These are phyloP conservation scores for Takashimella koratensis DNA, from an alignment of 1,284 basidiomycete species.

Conservation along the genomic window DNA sequence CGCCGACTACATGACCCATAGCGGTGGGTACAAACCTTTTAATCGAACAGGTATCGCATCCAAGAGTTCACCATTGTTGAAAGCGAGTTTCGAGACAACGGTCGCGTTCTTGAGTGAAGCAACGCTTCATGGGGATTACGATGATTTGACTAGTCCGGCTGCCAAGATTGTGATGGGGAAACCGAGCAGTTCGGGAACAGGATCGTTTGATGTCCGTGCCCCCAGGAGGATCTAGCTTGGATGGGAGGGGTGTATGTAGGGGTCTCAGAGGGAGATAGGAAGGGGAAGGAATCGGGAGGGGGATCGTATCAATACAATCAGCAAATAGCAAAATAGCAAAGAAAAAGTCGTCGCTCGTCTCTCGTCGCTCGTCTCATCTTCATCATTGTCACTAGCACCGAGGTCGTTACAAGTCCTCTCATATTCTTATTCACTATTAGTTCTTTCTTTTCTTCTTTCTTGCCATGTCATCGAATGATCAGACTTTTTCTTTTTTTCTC, in stretches of 20 bases:
- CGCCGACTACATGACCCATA: constrained; percentile 99
- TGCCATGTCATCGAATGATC: no score
- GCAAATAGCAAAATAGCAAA: no score
- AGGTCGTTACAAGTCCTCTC: no score
- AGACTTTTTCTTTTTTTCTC: neutral
- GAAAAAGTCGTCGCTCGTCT: no score
- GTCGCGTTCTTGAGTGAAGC: constrained; percentile 94
- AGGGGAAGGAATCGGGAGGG: no score
- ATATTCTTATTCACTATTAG: neutral
- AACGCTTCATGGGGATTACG: constrained; percentile 89
- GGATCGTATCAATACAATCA: no score
- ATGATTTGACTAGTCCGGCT: constrained; percentile 75
- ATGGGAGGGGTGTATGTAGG: neutral
- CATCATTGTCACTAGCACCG: no score
- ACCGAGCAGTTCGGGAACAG: constrained; percentile 78
- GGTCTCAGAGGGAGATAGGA: neutral
- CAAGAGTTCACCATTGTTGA: constrained; percentile 87
- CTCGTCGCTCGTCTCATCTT: no score
- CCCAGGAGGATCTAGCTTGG: constrained; percentile 20
- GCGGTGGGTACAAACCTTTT: constrained; percentile 96
- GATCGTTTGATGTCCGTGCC: constrained; percentile 67
- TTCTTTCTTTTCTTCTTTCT: neutral
- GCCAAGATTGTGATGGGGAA: constrained; percentile 88
- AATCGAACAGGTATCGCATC: constrained; percentile 91
- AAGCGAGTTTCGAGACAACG: constrained; percentile 97